These are phyloP conservation scores for Apophysomyces ossiformis DNA, from an alignment of 371 early-diverging fungal genomes.

Conservation along the genomic window DNA sequence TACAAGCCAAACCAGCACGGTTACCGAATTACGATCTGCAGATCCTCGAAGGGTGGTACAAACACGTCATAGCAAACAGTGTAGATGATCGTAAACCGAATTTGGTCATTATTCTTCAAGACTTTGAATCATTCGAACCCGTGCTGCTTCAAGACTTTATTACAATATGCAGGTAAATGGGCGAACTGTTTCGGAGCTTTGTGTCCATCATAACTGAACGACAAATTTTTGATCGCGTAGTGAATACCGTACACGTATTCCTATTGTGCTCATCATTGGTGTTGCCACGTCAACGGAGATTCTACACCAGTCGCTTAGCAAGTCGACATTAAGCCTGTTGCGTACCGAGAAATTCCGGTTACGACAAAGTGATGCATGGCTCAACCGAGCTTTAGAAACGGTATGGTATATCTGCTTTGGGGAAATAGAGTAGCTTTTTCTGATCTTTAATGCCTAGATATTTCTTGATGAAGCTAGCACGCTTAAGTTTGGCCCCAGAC, in stretches of 20 bases:
- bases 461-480: slow-evolving; percentile 57
- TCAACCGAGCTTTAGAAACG: slow-evolving; percentile 76
- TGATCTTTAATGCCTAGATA: slow-evolving; percentile 31
- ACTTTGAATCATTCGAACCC: slow-evolving; percentile 85
- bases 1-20: slow-evolving; percentile 18
- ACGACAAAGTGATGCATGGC: slow-evolving; percentile 75
- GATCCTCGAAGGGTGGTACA: slow-evolving; percentile 70
- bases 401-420: slow-evolving; percentile 25
- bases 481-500: slow-evolving; percentile 69
- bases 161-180: slow-evolving; percentile 67
- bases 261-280: slow-evolving; percentile 84
- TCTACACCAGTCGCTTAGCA: slow-evolving; percentile 78
- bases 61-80: slow-evolving; percentile 24
- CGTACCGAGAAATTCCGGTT: slow-evolving; percentile 80
- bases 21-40: slow-evolving; percentile 66
- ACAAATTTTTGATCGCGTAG: slow-evolving; percentile 30
- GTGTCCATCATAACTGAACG: not conserved
- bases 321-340: slow-evolving; percentile 69
- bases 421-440: no score
- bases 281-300: slow-evolving; percentile 86
- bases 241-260: slow-evolving; percentile 69
- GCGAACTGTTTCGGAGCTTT: not conserved
- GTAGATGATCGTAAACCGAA: slow-evolving; percentile 32
- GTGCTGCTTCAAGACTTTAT: slow-evolving; percentile 76
- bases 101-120: slow-evolving; percentile 80